Evolutionary conservation across 1,284 basidiomycete species (phyloP).

Genomic region (Pseudozyma sp.): DNA sequence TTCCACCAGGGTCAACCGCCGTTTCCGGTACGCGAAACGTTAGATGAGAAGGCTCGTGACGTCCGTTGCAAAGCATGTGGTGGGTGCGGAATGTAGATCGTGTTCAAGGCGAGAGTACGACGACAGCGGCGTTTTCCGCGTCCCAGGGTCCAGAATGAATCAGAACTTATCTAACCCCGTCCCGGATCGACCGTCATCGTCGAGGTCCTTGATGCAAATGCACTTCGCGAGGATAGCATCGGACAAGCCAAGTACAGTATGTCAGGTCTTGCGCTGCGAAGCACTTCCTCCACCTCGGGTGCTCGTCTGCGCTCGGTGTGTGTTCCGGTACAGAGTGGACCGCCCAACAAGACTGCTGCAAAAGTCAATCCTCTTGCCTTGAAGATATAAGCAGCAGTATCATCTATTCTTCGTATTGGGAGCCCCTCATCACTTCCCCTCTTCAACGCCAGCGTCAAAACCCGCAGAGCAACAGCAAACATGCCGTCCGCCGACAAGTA

Average conservation of each 20-base stretch:
- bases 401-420: not conserved
- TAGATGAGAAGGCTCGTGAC: no score
- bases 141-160: slow-evolving; percentile 19
- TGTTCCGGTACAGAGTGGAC: not conserved
- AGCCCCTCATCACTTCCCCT: no score
- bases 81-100: not conserved
- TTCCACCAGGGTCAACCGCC: no score
- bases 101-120: no score
- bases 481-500: slow-evolving; percentile 52
- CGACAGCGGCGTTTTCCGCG: not conserved
- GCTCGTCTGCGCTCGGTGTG: not conserved
- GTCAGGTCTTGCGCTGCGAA: not conserved
- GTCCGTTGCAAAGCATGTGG: no score
- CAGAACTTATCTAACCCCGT: slow-evolving; percentile 37
- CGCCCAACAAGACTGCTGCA: not conserved
- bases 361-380: no score
- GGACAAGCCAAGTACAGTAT: not conserved
- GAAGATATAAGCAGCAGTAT: no score
- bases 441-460: not conserved
- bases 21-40: no score
- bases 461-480: not conserved
- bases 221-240: no score
- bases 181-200: slow-evolving; percentile 1
- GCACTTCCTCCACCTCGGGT: slow-evolving; percentile 1
- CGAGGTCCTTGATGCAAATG: no score